A percentile compares a stretch with the other conserved stretches of the same genome.
Evolutionary conservation across 495 filamentous ascomycete species (phyloP).

Genomic region (Xylaria sp.): DNA sequence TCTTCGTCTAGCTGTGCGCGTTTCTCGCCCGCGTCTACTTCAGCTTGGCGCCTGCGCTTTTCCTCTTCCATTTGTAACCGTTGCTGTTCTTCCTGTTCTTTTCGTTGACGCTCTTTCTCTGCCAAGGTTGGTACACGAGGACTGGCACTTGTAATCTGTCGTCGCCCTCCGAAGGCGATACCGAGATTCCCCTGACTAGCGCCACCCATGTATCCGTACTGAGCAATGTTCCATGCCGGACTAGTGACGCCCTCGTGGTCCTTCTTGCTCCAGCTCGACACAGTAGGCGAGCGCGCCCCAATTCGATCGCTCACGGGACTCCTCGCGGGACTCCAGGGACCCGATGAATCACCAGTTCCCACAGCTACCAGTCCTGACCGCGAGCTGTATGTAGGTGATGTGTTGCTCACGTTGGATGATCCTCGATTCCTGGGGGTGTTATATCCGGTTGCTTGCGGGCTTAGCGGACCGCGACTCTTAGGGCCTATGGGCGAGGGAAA

Average conservation of each 20-base stretch:
- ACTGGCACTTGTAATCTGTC: slow-evolving; percentile 87
- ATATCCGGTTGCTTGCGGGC: slow-evolving; percentile 72
- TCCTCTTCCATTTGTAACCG: slow-evolving; percentile 70
- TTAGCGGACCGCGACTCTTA: slow-evolving; percentile 67
- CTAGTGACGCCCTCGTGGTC: slow-evolving; percentile 78
- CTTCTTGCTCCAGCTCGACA: slow-evolving; percentile 92
- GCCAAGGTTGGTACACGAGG: slow-evolving; percentile 77
- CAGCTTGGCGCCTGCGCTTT: slow-evolving; percentile 63
- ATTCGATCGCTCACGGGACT: slow-evolving; percentile 48
- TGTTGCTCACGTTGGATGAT: slow-evolving; percentile 71
- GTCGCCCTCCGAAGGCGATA: slow-evolving; percentile 85
- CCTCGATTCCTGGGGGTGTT: slow-evolving; percentile 62
- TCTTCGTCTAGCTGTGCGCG: slow-evolving; percentile 73
- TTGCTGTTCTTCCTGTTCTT: slow-evolving; percentile 65
- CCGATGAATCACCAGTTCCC: slow-evolving; percentile 59
- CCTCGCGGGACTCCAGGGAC: slow-evolving; percentile 69
- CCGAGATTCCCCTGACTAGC: slow-evolving; percentile 96
- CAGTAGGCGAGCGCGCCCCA: slow-evolving; percentile 51
- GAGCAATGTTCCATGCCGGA: slow-evolving; percentile 98
- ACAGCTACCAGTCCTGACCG: slow-evolving; percentile 49
- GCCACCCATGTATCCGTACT: slow-evolving; percentile 98
- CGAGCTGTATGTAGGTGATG: slow-evolving; percentile 59
- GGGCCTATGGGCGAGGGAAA: slow-evolving; percentile 79
- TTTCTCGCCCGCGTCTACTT: slow-evolving; percentile 75
- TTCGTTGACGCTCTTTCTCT: slow-evolving; percentile 61